Base-by-base conservation (phyloP, 805 yeast genomes). In the Candida endomychidarum region DNA sequence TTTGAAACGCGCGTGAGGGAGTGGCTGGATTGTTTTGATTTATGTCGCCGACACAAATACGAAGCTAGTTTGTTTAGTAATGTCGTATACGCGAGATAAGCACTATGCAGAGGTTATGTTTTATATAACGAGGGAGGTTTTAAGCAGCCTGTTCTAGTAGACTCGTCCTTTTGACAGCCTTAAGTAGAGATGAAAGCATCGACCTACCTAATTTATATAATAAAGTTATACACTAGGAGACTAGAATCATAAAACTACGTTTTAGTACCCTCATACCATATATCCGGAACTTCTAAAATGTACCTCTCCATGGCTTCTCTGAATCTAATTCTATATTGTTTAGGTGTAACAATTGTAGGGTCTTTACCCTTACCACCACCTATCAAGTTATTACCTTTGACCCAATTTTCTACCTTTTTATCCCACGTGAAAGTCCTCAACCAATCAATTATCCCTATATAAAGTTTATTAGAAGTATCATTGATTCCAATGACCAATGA, bases 401-500 rank as follows among this genome's bases (percentile, higher is more conserved):
- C 99, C 99, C 99, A 93, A 58, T 95, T 89, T 59, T 93, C 99
- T 19, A 93, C 78, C 61, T 90, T 93, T 62, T 93, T 93, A 55
- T 93, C 99, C 99, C 99, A 93, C 0, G 99, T 93, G 54, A 91
- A 93, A 0, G 99, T 89, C 43, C 99, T 66, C 31, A 93, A 81
- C 70, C 95, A 93, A 60, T 93, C 87, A 45, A 93, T 90, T 28
- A 93, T 90, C 3, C 99, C 99, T 10, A 90, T 96, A 14, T 89
- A 88, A 25, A 93, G 69, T 37, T 75, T 74, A 46, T 76, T 76
- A 16, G 77, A 74, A 9, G 67, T 58, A 33, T 69, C 72, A 56
- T 93, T 96, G 28, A 93, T 86, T 0, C 98, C 99, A 44, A 93
- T 83, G 8, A 93, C 96, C 48, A 93, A 69, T 0, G 98, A 91